Evolutionary conservation across 805 yeast species (phyloP), one percentile per base, ranked within the genome.

Genomic region (Tetrapisispora iriomotensis): DNA sequence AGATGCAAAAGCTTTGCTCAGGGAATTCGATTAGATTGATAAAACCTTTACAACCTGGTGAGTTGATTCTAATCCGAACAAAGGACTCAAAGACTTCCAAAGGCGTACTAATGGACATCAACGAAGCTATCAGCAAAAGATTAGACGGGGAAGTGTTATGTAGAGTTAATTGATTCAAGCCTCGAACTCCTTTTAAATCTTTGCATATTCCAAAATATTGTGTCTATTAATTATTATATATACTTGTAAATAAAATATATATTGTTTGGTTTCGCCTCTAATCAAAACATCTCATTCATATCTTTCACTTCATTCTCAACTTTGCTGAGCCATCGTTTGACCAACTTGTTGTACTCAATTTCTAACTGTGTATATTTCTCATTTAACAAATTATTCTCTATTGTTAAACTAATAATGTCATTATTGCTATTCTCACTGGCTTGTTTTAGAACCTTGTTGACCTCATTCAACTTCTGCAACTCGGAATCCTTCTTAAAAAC

Each of bases 1-100:
- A 88, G 47, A 64, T 92, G 45, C 72, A 72, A 53, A 74, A 76
- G 15, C 70, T 92, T 46, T 82, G 94, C 18, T 68, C 79, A 8
- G 98, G 97, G 3, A 66, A 74, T 44, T 71, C 77, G 9, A 79
- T 84, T 20, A 75, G 94, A 65, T 70, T 75, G 48, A 77, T 90
- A 43, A 72, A 74, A 51, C 94, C 96, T 0, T 64, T 85, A 37
- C 84, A 79, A 54, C 94, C 96, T 0, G 95, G 95, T 28, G 98
- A 92, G 60, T 72, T 83, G 43, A 76, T 87, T 44, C 77, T 92
- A 50, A 73, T 92, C 24, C 69, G 71, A 47, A 65, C 74, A 31
- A 66, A 66, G 21, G 67, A 70, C 14, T 6, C 8, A 8, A 69
- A 70, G 17, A 15, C 21, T 4, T 20, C 19, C 7, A 37, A 31